These are phyloP conservation scores for Blastobotrys mokoenaii DNA, from an alignment of 805 yeast genomes.

Conservation along the genomic window DNA sequence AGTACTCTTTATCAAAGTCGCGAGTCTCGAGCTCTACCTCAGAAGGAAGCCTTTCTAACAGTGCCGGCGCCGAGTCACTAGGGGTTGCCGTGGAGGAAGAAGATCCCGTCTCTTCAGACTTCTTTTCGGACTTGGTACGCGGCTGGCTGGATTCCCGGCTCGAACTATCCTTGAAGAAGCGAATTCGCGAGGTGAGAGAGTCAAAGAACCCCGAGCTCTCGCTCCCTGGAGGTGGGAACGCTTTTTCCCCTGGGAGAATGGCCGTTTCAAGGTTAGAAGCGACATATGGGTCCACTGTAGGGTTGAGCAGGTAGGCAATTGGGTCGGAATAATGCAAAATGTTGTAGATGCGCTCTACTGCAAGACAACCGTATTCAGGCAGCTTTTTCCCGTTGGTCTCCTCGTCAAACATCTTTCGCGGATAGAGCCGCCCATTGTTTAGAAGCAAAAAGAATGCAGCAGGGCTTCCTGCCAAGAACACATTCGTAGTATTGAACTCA, in stretches of 20 bases:
- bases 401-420: slow-evolving; percentile 18
- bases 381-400: slow-evolving; percentile 2
- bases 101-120: not conserved
- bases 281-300: slow-evolving; percentile 46
- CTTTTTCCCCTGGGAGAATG: slow-evolving; percentile 18
- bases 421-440: slow-evolving; percentile 22
- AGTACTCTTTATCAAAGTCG: slow-evolving; percentile 19
- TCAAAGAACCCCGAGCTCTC: slow-evolving; percentile 12
- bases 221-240: slow-evolving; percentile 10
- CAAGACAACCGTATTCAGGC: slow-evolving; percentile 42
- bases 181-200: slow-evolving; percentile 8
- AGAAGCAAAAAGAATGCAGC: slow-evolving; percentile 57
- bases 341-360: slow-evolving; percentile 66
- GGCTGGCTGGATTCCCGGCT: not conserved
- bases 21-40: slow-evolving; percentile 21
- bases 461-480: slow-evolving; percentile 82
- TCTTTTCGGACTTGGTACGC: not conserved
- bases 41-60: slow-evolving; percentile 1
- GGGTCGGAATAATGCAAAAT: slow-evolving; percentile 88
- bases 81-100: not conserved
- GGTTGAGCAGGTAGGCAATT: slow-evolving; percentile 80
- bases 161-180: slow-evolving; percentile 2
- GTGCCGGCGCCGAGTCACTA: not conserved
- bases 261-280: slow-evolving; percentile 24
- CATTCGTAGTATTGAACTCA: slow-evolving; percentile 62